These are phyloP conservation scores for Rusavskia elegans DNA, from an alignment of 495 filamentous ascomycete genomes.

Conservation along the genomic window DNA sequence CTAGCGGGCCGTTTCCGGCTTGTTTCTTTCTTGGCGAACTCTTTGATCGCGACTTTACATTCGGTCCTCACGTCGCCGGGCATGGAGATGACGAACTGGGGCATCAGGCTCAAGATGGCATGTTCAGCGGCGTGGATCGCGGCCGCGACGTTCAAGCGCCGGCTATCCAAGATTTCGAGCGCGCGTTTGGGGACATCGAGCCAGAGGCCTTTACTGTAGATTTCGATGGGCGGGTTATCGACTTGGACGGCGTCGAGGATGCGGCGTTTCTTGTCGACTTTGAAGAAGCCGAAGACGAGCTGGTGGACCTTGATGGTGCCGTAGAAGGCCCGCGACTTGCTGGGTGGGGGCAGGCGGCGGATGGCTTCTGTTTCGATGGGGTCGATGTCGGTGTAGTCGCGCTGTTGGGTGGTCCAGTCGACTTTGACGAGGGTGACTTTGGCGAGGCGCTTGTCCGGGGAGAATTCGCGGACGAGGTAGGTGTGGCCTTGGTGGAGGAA, in stretches of 20 bases:
- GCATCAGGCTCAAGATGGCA: conserved; percentile 70
- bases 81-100: conserved; percentile 75
- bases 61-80: conserved; percentile 85
- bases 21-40: conserved; percentile 62
- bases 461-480: conserved; percentile 84
- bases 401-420: conserved; percentile 87
- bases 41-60: conserved; percentile 67
- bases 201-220: conserved; percentile 86
- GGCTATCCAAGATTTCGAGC: conserved; percentile 58
- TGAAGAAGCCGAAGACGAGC: conserved; percentile 92
- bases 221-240: conserved; percentile 79
- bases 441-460: conserved; percentile 59
- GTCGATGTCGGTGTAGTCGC: conserved; percentile 92
- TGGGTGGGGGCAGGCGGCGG: conserved; percentile 41
- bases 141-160: conserved; percentile 64
- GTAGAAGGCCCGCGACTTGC: conserved; percentile 54
- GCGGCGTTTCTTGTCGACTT: conserved; percentile 63
- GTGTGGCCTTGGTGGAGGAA: conserved; percentile 90
- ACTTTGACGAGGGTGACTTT: conserved; percentile 68
- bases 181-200: conserved; percentile 72
- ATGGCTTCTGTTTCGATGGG: conserved; percentile 77
- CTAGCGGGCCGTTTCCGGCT: conserved; percentile 72
- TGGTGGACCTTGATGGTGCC: conserved; percentile 70
- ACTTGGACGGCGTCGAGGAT: conserved; percentile 88
- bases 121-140: conserved; percentile 94